phyloP scores from a whole-genome alignment of 2,329 filamentous ascomycete species.

The Trichoderma simmonsii region DNA sequence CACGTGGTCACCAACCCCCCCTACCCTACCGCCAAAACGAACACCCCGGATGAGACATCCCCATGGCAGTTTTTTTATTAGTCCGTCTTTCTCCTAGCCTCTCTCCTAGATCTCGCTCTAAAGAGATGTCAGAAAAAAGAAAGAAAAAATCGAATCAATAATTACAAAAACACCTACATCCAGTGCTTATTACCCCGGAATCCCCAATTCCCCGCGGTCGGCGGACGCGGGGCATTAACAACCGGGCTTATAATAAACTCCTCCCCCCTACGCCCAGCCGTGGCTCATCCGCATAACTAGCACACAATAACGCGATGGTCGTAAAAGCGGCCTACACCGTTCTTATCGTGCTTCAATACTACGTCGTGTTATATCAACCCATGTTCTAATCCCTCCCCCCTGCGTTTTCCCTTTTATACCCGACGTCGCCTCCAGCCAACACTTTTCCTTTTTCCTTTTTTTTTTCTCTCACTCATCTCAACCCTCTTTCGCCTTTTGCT shows the following conservation, averaged over 20 bases:
- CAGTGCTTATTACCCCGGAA: conserved; percentile 9
- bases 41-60: conserved; percentile 7
- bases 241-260: background rate
- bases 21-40: background rate
- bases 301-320: background rate
- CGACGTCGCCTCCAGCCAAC: background rate
- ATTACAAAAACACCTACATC: background rate
- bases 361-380: background rate
- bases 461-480: background rate
- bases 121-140: background rate
- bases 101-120: background rate
- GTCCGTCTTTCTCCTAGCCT: background rate
- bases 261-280: background rate
- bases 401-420: background rate
- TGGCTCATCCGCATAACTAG: background rate
- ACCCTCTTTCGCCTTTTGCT: background rate
- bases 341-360: background rate
- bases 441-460: background rate
- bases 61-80: background rate
- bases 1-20: background rate
- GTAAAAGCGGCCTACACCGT: conserved; percentile 1
- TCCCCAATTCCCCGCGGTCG: background rate
- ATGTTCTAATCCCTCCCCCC: background rate
- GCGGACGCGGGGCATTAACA: conserved; percentile 6
- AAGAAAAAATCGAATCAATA: background rate